Evolutionary conservation across 2,329 filamentous ascomycete species (phyloP), one percentile per base, ranked within the genome.

Genomic region (Cryphonectria radicalis): DNA sequence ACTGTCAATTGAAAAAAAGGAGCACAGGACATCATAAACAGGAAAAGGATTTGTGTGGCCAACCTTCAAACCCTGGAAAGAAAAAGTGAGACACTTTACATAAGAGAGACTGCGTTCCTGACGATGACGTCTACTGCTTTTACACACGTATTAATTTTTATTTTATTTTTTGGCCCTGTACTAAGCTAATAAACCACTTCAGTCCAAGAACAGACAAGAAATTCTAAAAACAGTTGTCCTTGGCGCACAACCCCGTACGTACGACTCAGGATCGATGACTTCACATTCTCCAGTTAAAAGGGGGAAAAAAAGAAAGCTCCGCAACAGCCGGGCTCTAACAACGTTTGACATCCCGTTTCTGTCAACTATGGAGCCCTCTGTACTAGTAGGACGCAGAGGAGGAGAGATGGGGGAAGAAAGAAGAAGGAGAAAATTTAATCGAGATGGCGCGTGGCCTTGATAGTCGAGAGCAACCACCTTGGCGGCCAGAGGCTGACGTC

Each of bases 261-360:
- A 65, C 69, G 64, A 70, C 25, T 67, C 69, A 67, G 25, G 69
- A n/a, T 25, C 59, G 13, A 70, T 68, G 69, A 68, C 59, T 70
- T 70, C 69, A 68, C 46, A 14, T 43, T 43, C 13, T n/a, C 37
- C 25, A 42, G 55, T 35, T 59, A 22, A 19, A 57, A 28, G 2
- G 28, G 28, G 32, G 32, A 32, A 32, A 32, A 22, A 59, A 32
- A 19, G 3, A 28, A 40, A 25, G 43, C 42, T 10, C 14, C 42
- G n/a, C 25, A 22, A 35, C 28, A 63, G 14, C 37, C 35, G 28
- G 32, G 19, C n/a, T 6, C 35, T 53, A 32, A 25, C 19, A 46
- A 14, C 62, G 40, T 13, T 57, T 35, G 46, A 50, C 46, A n/a
- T 50, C 22, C 46, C 46, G 46, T n/a, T n/a, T n/a, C 46, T 50